phyloP scores from a whole-genome alignment of 2,329 filamentous ascomycete species.

The Herpotrichia juniperi region DNA sequence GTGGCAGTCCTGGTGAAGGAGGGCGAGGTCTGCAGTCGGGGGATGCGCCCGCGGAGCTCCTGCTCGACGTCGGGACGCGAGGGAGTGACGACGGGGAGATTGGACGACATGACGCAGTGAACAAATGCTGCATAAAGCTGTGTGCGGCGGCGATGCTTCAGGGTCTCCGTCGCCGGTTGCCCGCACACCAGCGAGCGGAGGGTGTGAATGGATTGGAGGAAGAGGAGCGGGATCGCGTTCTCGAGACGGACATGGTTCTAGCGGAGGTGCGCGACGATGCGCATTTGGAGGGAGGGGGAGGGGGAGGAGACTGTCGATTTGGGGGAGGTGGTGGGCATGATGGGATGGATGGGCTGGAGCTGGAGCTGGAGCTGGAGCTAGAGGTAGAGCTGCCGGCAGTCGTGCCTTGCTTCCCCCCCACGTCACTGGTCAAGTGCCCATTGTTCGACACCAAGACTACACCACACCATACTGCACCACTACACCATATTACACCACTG shows the following conservation, averaged over 20 bases:
- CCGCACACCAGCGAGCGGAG: conserved; percentile 17
- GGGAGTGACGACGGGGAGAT: conserved; percentile 19
- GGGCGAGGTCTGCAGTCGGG: conserved; percentile 27
- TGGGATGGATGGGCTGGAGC: neutral
- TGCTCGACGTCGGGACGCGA: conserved; percentile 28
- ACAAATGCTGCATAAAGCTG: conserved; percentile 2
- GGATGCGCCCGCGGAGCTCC: conserved; percentile 34
- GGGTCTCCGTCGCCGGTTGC: conserved; percentile 23
- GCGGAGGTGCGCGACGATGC: conserved; percentile 1
- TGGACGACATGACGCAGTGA: conserved; percentile 24
- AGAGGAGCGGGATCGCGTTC: neutral
- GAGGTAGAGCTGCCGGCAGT: neutral
- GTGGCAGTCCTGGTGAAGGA: conserved; percentile 19
- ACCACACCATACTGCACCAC: neutral
- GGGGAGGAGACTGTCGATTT: too few relatives aligned
- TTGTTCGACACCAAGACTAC: conserved; percentile 7
- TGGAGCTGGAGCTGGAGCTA: neutral
- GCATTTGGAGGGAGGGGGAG: conserved; percentile 10
- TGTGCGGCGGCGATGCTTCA: conserved; percentile 14
- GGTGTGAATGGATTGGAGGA: conserved; percentile 5
- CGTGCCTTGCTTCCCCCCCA: conserved; percentile 10
- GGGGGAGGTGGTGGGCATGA: neutral
- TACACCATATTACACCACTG: conserved; percentile 24
- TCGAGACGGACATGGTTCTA: conserved; percentile 29
- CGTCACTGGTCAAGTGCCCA: conserved; percentile 13